Evolutionary conservation across 148 eudicot genomes (phyloP).

Genomic region (Euryodendron excelsum): DNA sequence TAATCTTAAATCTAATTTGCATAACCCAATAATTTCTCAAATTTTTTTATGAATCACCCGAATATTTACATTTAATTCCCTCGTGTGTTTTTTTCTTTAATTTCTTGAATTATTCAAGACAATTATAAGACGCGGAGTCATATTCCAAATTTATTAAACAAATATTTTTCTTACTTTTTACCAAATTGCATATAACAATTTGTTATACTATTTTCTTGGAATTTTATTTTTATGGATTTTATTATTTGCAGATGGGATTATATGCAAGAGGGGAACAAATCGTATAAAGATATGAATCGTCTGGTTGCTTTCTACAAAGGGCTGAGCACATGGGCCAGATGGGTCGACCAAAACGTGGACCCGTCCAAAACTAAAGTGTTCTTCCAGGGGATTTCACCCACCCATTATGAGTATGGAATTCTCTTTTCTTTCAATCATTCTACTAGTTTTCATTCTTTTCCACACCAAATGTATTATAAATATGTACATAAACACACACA

Average conservation of each 20-base stretch:
- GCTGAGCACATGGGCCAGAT: slow-evolving; percentile 29
- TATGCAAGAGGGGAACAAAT: slow-evolving; percentile 19
- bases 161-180: no score
- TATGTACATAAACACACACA: no score
- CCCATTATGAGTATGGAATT: slow-evolving; percentile 35
- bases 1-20: slow-evolving; percentile 14
- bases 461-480: no score
- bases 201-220: no score
- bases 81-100: no score
- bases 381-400: slow-evolving; percentile 45
- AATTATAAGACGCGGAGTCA: no score
- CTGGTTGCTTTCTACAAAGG: slow-evolving; percentile 28
- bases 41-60: no score
- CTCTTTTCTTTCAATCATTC: neutral
- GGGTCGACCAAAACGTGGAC: slow-evolving; percentile 24
- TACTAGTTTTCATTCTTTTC: neutral
- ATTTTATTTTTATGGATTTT: neutral
- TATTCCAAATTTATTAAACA: no score
- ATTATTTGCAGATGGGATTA: slow-evolving; percentile 35
- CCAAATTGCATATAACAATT: no score
- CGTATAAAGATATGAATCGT: slow-evolving; percentile 34
- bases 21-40: no score
- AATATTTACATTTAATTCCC: no score
- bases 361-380: slow-evolving; percentile 32
- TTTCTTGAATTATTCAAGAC: no score